Evolutionary conservation across 148 eudicot genomes (phyloP), one percentile per base, ranked within the genome.

Genomic region (Rhododendron mucronatum): DNA sequence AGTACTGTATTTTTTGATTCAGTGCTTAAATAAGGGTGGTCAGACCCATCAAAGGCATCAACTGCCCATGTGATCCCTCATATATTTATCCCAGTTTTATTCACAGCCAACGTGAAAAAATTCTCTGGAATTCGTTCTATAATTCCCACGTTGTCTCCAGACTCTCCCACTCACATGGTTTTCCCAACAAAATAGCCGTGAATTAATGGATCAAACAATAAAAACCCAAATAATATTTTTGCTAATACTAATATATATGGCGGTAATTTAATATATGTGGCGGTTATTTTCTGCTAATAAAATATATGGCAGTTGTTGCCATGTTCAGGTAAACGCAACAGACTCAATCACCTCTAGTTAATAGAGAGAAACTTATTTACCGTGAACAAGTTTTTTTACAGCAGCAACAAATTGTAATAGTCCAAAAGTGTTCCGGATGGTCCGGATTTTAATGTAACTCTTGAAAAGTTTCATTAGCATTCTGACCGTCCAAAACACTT

Each of bases 61-160:
- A 90, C 84, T 86, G 91, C 91, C 89, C 94, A 91, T 91, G 91
- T 89, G 82, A 85, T 18, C 50, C 57, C 82, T 88, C 86, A 14
- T 16, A 41, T 50, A 55, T 78, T 88, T 51, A 10, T n/a, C 2
- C 37, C 15, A 12, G 30, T 71, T 55, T 41, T 55, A n/a, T 1
- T 63, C 71, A 63, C 71, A 26, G 35, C 81, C 85, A 85, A 78
- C 78, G 53, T 82, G 57, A 59, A 41, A n/a, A 48, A 53, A 78
- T 83, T 83, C 81, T 85, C 87, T 80, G 78, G 37, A 88, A 50
- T 11, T 71, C 18, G 30, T 28, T 71, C 16, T 11, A 71, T 10
- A 13, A 10, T 26, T 71, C 18, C 71, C 71, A 63, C 71, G 28
- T 63, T 23, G 20, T 55, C 61, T 55, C 21, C 61, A 16, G 61